Evolutionary conservation across 2,329 filamentous ascomycete species (phyloP).

Genomic region (Hypomyces rosellus): DNA sequence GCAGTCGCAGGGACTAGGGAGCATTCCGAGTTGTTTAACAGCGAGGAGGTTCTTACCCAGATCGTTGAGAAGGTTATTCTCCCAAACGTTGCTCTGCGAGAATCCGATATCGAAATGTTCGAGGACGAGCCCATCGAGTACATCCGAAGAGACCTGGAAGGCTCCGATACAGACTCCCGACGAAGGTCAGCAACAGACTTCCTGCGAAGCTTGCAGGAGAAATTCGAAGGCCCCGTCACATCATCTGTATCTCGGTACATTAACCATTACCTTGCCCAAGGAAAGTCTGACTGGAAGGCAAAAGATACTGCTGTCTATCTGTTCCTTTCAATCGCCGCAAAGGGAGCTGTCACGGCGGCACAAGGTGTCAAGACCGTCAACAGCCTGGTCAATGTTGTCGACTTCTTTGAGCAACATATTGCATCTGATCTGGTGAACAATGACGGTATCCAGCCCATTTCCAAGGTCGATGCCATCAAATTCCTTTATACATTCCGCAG

Average conservation of each 20-base stretch:
- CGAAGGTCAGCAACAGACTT: constrained; percentile 93
- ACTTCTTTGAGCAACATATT: constrained; percentile 92
- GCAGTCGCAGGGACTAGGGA: constrained; percentile 72
- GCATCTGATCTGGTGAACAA: constrained; percentile 78
- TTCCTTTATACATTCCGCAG: constrained; percentile 96
- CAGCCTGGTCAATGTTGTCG: constrained; percentile 76
- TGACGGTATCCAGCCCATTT: constrained; percentile 66
- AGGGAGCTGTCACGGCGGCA: constrained; percentile 77
- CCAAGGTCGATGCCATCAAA: constrained; percentile 97
- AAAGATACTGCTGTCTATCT: constrained; percentile 98
- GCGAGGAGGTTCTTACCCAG: constrained; percentile 69
- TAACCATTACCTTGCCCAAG: constrained; percentile 75
- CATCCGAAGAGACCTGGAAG: constrained; percentile 89
- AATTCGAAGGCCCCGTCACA: constrained; percentile 81
- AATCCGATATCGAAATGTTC: constrained; percentile 91
- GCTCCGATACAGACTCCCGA: constrained; percentile 90
- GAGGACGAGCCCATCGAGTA: constrained; percentile 99
- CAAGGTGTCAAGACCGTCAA: constrained; percentile 92
- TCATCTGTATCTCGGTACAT: constrained; percentile 83
- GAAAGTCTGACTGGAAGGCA: constrained; percentile 83
- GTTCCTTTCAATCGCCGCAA: constrained; percentile 88
- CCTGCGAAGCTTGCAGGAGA: constrained; percentile 78
- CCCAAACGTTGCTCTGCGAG: constrained; percentile 84
- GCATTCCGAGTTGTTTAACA: constrained; percentile 82
- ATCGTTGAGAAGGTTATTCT: constrained; percentile 95